Conservation (phyloP, 2,329 filamentous ascomycete species). For the Beauveria rudraprayagi region DNA sequence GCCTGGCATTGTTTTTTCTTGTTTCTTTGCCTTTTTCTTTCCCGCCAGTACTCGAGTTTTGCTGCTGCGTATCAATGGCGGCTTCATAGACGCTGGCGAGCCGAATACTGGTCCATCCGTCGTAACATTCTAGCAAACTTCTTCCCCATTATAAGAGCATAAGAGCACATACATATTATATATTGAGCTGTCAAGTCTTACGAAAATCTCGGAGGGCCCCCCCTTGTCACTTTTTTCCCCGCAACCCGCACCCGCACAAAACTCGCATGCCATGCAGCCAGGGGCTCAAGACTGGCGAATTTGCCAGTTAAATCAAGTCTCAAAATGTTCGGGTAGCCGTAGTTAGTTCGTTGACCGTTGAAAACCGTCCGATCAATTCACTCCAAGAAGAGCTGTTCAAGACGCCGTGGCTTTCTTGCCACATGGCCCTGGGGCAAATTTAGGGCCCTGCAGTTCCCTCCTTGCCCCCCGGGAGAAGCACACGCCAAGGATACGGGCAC, state of each 20-base stretch:
- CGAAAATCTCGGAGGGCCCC: too few relatives aligned
- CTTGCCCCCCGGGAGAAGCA: background rate
- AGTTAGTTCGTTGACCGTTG: background rate
- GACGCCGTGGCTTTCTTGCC: constrained; percentile 1
- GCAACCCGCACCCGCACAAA: too few relatives aligned
- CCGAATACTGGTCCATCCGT: background rate
- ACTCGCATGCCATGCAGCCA: too few relatives aligned
- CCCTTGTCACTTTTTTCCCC: too few relatives aligned
- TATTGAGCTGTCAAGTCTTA: too few relatives aligned
- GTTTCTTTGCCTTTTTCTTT: too few relatives aligned
- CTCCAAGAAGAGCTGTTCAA: background rate
- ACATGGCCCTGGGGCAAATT: background rate
- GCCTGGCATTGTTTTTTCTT: too few relatives aligned
- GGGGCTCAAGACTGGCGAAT: too few relatives aligned
- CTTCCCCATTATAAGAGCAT: too few relatives aligned
- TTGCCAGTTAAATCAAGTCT: background rate
- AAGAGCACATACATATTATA: too few relatives aligned
- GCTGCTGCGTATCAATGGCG: background rate
- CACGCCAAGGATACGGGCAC: background rate
- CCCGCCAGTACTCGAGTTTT: background rate
- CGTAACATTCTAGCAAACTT: too few relatives aligned
- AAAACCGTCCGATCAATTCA: background rate
- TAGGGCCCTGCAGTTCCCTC: background rate
- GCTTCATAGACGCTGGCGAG: background rate
- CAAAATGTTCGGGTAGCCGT: background rate